These are phyloP conservation scores for Ustilago bromivora DNA, from an alignment of 1,284 basidiomycete species.

Conservation along the genomic window DNA sequence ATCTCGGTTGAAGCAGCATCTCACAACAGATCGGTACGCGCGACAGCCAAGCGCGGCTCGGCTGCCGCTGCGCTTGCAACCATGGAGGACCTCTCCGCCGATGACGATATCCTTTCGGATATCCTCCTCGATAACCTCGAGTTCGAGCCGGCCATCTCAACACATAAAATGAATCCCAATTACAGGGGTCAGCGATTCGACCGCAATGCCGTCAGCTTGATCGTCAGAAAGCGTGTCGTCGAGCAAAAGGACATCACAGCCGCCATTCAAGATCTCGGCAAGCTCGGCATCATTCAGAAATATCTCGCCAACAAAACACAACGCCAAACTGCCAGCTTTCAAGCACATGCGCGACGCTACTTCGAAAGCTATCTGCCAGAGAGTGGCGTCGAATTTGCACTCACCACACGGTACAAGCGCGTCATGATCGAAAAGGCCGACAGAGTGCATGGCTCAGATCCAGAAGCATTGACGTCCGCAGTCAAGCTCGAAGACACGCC, in stretches of 20 bases:
- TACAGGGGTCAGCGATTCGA: constrained; percentile 66
- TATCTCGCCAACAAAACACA: constrained; percentile 58
- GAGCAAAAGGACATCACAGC: constrained; percentile 57
- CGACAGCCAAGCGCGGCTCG: constrained; percentile 38
- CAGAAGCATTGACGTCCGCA: constrained; percentile 24
- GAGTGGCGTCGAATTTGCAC: constrained; percentile 66
- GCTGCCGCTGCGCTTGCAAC: constrained; percentile 35
- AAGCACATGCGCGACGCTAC: constrained; percentile 64
- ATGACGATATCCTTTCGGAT: constrained; percentile 68
- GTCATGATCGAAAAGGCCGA: constrained; percentile 53
- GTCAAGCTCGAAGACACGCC: constrained; percentile 31
- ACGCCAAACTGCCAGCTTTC: constrained; percentile 53
- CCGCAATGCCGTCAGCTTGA: constrained; percentile 54
- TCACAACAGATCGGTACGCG: constrained; percentile 14
- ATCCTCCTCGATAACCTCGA: constrained; percentile 68
- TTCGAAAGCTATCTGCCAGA: constrained; percentile 67
- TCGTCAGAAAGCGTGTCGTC: constrained; percentile 62
- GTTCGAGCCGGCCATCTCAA: constrained; percentile 67
- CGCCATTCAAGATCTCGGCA: constrained; percentile 60
- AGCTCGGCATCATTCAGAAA: constrained; percentile 61
- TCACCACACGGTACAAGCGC: constrained; percentile 64
- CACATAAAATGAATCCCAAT: constrained; percentile 69
- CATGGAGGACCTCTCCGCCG: constrained; percentile 68
- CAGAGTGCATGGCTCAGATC: constrained; percentile 17
- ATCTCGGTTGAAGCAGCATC: constrained; percentile 26